Evolutionary conservation across 2,329 filamentous ascomycete genomes (phyloP), one percentile per base, ranked within the genome.

Genomic region (Pseudopyrenochaeta lycopersici): DNA sequence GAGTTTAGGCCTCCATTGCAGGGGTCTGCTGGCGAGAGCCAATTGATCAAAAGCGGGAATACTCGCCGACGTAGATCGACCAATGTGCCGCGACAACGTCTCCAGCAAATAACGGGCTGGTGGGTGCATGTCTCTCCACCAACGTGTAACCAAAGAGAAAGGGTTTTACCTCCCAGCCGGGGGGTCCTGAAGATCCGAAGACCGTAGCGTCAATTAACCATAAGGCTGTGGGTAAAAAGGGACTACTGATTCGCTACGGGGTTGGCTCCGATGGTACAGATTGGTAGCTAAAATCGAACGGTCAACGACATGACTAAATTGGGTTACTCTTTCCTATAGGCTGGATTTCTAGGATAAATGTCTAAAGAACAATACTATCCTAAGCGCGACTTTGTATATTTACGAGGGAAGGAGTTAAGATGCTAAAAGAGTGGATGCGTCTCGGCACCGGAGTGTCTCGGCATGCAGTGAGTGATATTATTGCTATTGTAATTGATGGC

Each of bases 231-330:
- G 7, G 30, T 10, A n/a, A n/a, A 14, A 27, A 29, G 41, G 12
- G 35, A 54, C 54, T 44, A 56, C 38, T 52, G 49, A 60, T 62
- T 60, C 55, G 59, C 47, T 59, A 41, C 59, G 62, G 62, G 49
- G 46, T 44, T 18, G 4, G 15, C 48, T 55, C 62, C 62, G 62
- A 41, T 50, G 42, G 50, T 45, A 49, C 33, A 51, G 42, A 64
- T 55, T 62, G 58, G 58, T 21, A 46, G 42, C 18, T 31, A 27
- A 9, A 27, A 9, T 27, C n/a, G n/a, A n/a, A n/a, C n/a, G n/a
- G n/a, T n/a, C n/a, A n/a, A n/a, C n/a, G n/a, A n/a, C n/a, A n/a
- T n/a, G n/a, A n/a, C n/a, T n/a, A n/a, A n/a, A n/a, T n/a, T n/a
- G n/a, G n/a, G n/a, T n/a, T n/a, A n/a, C n/a, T n/a, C n/a, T n/a